Evolutionary conservation across 225 moss, liverwort and hornwort species (phyloP).

Genomic region (Anthoceros angustus): DNA sequence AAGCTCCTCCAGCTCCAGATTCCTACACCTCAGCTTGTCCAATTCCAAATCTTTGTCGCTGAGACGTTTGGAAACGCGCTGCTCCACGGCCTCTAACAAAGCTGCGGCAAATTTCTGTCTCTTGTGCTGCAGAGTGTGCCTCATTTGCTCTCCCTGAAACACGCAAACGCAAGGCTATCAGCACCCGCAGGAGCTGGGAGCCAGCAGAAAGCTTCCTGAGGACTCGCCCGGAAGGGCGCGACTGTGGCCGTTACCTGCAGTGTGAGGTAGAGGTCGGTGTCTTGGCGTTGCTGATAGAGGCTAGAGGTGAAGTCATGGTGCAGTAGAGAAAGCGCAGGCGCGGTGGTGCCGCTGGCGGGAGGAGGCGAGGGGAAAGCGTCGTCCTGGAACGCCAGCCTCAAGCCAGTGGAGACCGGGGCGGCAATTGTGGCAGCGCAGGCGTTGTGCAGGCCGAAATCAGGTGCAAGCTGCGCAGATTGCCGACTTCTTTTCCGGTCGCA

Average conservation of each 20-base stretch:
- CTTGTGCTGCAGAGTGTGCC: constrained; percentile 61
- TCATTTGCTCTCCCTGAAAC: constrained; percentile 61
- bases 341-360: constrained; percentile 62
- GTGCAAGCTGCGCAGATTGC: too few species aligned
- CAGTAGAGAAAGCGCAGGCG: constrained; percentile 31
- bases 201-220: too few species aligned
- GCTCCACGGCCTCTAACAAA: constrained; percentile 49
- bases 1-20: constrained; percentile 57
- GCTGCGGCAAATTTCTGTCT: constrained; percentile 45
- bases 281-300: constrained; percentile 61
- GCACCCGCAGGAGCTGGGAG: too few species aligned
- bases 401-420: constrained; percentile 13
- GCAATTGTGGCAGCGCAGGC: too few species aligned
- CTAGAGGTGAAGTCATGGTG: constrained; percentile 47
- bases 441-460: too few species aligned
- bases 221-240: too few species aligned
- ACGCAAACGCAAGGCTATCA: background rate
- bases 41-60: constrained; percentile 71
- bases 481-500: too few species aligned
- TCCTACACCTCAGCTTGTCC: constrained; percentile 56
- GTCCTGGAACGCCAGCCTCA: constrained; percentile 68
- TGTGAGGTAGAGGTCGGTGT: constrained; percentile 68
- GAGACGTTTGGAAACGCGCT: constrained; percentile 42
- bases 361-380: constrained; percentile 63
- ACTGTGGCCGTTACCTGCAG: constrained; percentile 71